phyloP scores from a whole-genome alignment of 805 yeast genomes.

The Millerozyma acaciae region DNA sequence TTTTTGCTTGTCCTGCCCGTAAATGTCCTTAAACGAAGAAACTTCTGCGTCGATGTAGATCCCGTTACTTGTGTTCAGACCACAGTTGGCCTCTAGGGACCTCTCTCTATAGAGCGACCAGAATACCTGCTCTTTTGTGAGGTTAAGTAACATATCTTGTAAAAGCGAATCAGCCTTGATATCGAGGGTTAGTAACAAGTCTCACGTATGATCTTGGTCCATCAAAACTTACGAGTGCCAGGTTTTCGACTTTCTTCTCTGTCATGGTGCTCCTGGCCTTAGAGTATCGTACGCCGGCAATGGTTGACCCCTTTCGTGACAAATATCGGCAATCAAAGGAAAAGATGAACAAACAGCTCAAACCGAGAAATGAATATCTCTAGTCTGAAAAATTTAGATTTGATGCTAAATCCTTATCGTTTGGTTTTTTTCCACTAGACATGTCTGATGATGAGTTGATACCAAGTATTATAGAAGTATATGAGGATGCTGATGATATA shows the following conservation, averaged over 20 bases:
- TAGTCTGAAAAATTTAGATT: too few species aligned
- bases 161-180: slow-evolving; percentile 39
- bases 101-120: slow-evolving; percentile 19
- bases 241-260: slow-evolving; percentile 9
- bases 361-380: too few species aligned
- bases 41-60: slow-evolving; percentile 11
- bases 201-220: not conserved
- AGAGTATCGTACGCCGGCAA: too few species aligned
- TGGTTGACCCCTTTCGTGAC: not conserved
- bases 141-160: slow-evolving; percentile 29
- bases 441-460: not conserved
- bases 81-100: slow-evolving; percentile 15
- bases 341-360: too few species aligned
- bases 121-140: slow-evolving; percentile 30
- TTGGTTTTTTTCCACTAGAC: not conserved
- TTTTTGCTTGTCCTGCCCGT: slow-evolving; percentile 47
- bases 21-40: slow-evolving; percentile 37
- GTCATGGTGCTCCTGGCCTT: slow-evolving; percentile 8
- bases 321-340: not conserved
- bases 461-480: slow-evolving; percentile 2
- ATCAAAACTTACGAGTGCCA: slow-evolving; percentile 12
- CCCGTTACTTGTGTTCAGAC: slow-evolving; percentile 12
- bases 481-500: slow-evolving; percentile 7
- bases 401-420: not conserved
- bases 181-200: slow-evolving; percentile 11